These are phyloP conservation scores for Phytophthora chlamydospora DNA, from an alignment of 352 stramenopile genomes.

Conservation along the genomic window DNA sequence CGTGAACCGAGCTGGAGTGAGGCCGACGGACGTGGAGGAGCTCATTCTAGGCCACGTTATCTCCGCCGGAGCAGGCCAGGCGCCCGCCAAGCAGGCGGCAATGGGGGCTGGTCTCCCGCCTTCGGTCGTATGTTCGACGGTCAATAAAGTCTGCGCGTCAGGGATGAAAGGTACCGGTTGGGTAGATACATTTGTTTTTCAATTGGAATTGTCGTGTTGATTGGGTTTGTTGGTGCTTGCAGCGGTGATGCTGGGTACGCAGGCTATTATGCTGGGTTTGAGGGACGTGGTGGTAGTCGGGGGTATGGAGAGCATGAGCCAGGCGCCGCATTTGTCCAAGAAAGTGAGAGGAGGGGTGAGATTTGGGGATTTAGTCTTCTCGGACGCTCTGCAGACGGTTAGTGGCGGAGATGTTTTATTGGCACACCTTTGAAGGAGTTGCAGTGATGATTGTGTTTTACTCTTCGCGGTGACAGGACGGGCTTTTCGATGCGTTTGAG, in stretches of 20 bases:
- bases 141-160: slow-evolving; percentile 98
- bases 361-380: slow-evolving; percentile 88
- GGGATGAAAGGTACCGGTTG: slow-evolving; percentile 85
- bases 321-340: slow-evolving; percentile 92
- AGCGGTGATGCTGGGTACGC: slow-evolving; percentile 83
- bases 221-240: not conserved
- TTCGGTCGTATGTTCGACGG: slow-evolving; percentile 92
- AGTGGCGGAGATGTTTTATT: slow-evolving; percentile 7
- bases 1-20: slow-evolving; percentile 55
- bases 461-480: slow-evolving; percentile 74
- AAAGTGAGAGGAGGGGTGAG: slow-evolving; percentile 75
- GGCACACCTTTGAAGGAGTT: no score
- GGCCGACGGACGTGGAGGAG: slow-evolving; percentile 86
- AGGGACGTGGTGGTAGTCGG: slow-evolving; percentile 88
- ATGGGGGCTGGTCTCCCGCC: slow-evolving; percentile 71
- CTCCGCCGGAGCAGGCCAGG: slow-evolving; percentile 93
- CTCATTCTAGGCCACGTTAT: slow-evolving; percentile 96
- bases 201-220: not conserved
- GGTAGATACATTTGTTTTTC: not conserved
- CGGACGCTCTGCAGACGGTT: slow-evolving; percentile 86
- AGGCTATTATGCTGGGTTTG: slow-evolving; percentile 89
- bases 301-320: slow-evolving; percentile 97
- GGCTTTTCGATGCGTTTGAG: slow-evolving; percentile 94
- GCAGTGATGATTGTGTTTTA: no score
- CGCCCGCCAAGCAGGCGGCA: slow-evolving; percentile 92